Conservation (phyloP, 1,284 basidiomycete genomes). For the Microbotryum lychnidis-dioicae region DNA sequence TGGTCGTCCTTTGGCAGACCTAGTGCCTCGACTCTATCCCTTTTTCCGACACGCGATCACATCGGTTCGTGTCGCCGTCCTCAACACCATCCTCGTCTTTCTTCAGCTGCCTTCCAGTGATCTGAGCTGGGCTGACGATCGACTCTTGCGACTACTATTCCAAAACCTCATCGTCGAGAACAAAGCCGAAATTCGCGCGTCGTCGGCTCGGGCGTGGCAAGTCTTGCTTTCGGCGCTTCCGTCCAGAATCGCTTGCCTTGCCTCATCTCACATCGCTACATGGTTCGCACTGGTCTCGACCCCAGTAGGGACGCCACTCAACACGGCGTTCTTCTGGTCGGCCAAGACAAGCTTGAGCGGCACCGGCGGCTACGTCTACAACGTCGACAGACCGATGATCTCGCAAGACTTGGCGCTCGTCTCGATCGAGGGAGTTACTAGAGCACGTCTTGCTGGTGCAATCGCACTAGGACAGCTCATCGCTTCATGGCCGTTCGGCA, state of each 20-base stretch:
- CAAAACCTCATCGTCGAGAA: constrained; percentile 95
- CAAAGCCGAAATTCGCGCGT: constrained; percentile 70
- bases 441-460: constrained; percentile 72
- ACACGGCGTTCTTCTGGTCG: constrained; percentile 62
- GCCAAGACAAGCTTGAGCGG: constrained; percentile 45
- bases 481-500: constrained; percentile 11
- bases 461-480: constrained; percentile 58
- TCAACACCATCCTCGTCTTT: constrained; percentile 80
- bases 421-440: constrained; percentile 66
- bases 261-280: constrained; percentile 39
- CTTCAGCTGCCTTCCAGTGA: constrained; percentile 66
- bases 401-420: constrained; percentile 82
- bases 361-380: constrained; percentile 58
- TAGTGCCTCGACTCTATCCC: constrained; percentile 84
- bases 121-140: constrained; percentile 66
- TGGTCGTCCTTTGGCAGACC: constrained; percentile 64
- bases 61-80: constrained; percentile 85
- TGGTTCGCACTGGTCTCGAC: constrained; percentile 90
- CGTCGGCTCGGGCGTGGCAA: constrained; percentile 71
- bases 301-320: constrained; percentile 74
- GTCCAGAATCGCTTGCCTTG: not conserved
- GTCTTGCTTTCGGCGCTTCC: constrained; percentile 29
- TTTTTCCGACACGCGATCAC: constrained; percentile 97
- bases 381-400: constrained; percentile 94
- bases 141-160: constrained; percentile 76